Evolutionary conservation across 1,139 yeast genomes (phyloP), one percentile per base, ranked within the genome.

Genomic region (Pichia sp.): DNA sequence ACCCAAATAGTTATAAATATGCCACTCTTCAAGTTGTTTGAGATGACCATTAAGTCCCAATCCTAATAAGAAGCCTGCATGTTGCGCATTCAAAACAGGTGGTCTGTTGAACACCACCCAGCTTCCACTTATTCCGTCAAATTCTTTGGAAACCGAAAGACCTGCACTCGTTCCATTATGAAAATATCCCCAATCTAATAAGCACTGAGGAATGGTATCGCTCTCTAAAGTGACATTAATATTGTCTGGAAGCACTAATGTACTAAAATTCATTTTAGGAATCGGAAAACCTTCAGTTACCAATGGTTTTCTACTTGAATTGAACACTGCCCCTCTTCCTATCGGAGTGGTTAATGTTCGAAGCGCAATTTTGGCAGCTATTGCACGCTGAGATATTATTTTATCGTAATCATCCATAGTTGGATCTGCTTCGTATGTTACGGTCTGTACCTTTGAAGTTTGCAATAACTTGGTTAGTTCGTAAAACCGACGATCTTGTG

Each of bases 101-200:
- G 97, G 96, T 62, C 84, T 87, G 64, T 90, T 90, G 69, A 87
- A 90, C 0, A 86, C 87, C 47, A 92, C 87, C 98, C 98, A 92
- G 63, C 95, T 86, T 0, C 97, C 97, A 19, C 85, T 82, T 7
- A 93, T 83, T 7, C 89, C 92, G 44, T 78, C 77, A 0, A 92
- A 82, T 44, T 80, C 81, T 57, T 77, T 78, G 3, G 92, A 83
- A 6, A 92, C 82, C 54, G 88, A 84, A 52, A 95, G 71, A 0
- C 97, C 99, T 0, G 95, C 80, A 2, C 96, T 84, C 0, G 85
- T 96, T 11, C 99, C 99, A 63, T 88, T 88, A 63, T 93, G 97
- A 67, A 93, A 95, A 59, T 82, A 80, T 0, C 96, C 97, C 97
- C 97, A 92, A 48, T 84, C 82, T 26, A 80, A 67, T 5, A 78